Percentiles rank a stretch among this genome's conserved stretches.
phyloP scores from a whole-genome alignment of 1,139 yeast genomes.

The Blastobotrys proliferans region DNA sequence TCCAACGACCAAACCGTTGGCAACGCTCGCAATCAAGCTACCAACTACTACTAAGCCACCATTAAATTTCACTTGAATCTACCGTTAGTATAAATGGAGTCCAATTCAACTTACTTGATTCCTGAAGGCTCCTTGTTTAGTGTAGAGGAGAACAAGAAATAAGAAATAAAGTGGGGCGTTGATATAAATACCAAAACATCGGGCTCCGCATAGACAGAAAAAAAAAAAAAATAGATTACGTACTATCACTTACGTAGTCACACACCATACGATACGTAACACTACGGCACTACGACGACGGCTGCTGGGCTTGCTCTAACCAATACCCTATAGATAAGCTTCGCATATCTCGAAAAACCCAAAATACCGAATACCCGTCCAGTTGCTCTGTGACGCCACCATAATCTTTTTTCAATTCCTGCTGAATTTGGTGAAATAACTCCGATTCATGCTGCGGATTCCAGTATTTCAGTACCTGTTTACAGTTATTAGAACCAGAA shows the following conservation, averaged over 20 bases:
- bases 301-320: too few relatives aligned
- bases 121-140: too few relatives aligned
- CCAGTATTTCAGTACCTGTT: slow-evolving; percentile 5
- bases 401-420: neutral
- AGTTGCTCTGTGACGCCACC: slow-evolving; percentile 5
- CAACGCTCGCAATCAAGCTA: neutral
- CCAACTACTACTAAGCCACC: neutral
- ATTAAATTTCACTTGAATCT: neutral
- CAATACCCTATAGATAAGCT: slow-evolving; percentile 1
- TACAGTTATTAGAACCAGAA: neutral
- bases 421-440: neutral
- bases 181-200: too few relatives aligned
- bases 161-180: neutral
- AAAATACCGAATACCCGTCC: slow-evolving; percentile 10
- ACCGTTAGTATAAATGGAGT: too few relatives aligned
- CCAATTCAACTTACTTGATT: too few relatives aligned
- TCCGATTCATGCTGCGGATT: neutral
- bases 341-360: slow-evolving; percentile 8
- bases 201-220: too few relatives aligned
- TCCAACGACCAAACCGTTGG: slow-evolving; percentile 6
- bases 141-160: neutral
- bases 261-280: too few relatives aligned
- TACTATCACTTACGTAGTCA: too few relatives aligned
- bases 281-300: too few relatives aligned
- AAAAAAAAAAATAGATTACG: too few relatives aligned